These are phyloP conservation scores for Fusarium longipes DNA, from an alignment of 2,329 filamentous ascomycete genomes.

Conservation along the genomic window DNA sequence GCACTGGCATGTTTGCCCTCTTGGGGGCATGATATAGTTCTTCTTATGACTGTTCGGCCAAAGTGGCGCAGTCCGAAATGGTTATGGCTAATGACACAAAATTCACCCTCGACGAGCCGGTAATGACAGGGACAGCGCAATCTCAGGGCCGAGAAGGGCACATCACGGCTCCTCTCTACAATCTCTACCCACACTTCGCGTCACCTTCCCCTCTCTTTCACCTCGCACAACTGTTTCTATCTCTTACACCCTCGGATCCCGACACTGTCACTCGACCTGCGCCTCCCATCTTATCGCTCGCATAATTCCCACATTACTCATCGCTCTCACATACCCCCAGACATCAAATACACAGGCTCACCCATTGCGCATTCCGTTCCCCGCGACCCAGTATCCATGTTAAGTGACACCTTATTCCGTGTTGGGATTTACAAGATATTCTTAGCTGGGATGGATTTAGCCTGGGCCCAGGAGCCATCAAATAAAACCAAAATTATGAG, in stretches of 20 bases:
- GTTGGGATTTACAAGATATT: constrained; percentile 38
- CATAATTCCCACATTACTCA: constrained; percentile 45
- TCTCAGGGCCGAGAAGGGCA: constrained; percentile 45
- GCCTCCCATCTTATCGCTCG: constrained; percentile 42
- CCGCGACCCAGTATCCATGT: constrained; percentile 26
- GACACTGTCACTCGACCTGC: constrained; percentile 37
- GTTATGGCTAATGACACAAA: constrained; percentile 45
- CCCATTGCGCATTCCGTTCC: constrained; percentile 34
- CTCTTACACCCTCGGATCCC: constrained; percentile 39
- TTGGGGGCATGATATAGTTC: constrained; percentile 36
- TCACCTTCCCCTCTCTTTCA: constrained; percentile 41
- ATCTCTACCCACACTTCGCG: constrained; percentile 45
- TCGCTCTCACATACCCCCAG: constrained; percentile 46
- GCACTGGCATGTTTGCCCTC: constrained; percentile 34
- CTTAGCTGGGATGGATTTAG: constrained; percentile 42
- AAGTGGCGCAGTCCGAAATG: constrained; percentile 37
- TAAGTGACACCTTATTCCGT: constrained; percentile 27
- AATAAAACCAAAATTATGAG: constrained; percentile 43
- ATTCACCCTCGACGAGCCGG: constrained; percentile 34
- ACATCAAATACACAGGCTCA: constrained; percentile 39
- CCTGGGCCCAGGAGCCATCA: constrained; percentile 40
- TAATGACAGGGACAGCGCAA: constrained; percentile 39
- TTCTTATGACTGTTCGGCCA: constrained; percentile 40
- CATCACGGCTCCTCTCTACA: constrained; percentile 45
- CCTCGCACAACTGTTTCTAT: constrained; percentile 42